Evolutionary conservation across 768 basidiomycete genomes (phyloP), one percentile per base, ranked within the genome.

Genomic region (Auriscalpium orientale): DNA sequence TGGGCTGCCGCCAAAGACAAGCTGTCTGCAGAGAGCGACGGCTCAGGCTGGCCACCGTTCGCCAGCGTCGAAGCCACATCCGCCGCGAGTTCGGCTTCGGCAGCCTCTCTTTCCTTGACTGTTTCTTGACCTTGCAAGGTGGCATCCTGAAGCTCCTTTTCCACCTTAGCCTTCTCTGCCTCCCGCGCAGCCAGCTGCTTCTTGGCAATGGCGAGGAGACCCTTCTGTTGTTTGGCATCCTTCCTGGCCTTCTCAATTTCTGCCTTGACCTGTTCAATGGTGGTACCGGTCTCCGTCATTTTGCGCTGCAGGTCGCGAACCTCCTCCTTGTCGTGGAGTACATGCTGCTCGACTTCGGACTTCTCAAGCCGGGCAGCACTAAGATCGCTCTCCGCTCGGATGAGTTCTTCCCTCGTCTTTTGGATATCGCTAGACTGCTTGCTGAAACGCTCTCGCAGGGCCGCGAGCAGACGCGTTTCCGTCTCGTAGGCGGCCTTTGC

Each of bases 221-320:
- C 97, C 68, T 92, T 98, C 74, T 98, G 95, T 66, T 97, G 92
- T 68, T 95, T 88, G 2, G 90, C 92, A 51, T 98, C 95, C 72
- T 91, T 98, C 75, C 85, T 94, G 43, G 80, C 69, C 73, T 89
- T 94, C 70, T 98, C 97, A 20, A 93, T 74, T 58, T 90, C 85
- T 11, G 71, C 74, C 68, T 89, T 94, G 51, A 86, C 68, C 11
- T 73, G 66, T 47, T 88, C 82, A 37, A 85, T 85, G 69, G 93
- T 83, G 58, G 84, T 79, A 8, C 84, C 82, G 15, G 83, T 80
- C 64, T 93, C 91, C 12, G 82, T 76, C 88, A 98, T 90, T 67
- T 81, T 83, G 63, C 83, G 81, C 65, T 97, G 86, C 58, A 98
- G 71, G 44, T 85, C 89, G 44, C 95, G 78, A 5, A 89, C 83